Base-by-base conservation (phyloP, 257 asterid genomes). In the Solanum tarijense region DNA sequence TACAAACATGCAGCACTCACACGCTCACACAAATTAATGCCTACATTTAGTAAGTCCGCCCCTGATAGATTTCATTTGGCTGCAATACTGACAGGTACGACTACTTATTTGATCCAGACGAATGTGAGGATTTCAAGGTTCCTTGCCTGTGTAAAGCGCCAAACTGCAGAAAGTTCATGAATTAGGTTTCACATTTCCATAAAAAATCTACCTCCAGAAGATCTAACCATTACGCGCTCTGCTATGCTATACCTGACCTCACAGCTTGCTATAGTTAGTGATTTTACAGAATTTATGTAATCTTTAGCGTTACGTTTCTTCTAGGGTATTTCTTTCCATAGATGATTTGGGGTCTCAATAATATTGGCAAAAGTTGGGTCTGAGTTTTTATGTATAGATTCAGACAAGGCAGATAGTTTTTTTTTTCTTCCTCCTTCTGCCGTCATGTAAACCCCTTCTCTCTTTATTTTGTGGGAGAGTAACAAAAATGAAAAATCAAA, bases 41-140 rank as follows among this genome's bases (percentile, higher is more conserved):
- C 85, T 81, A 18, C 35, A 81, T 29, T 81, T 29, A 9, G 85
- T 7, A 81, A 48, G 68, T 82, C 43, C 6, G 43, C 12, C 43
- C 43, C 31, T 82, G 71, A 82, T 46, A 14, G 16, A 58, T 55
- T 65, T 76, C 43, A 35, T 79, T n/a, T 58, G 29, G 69, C 85
- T 81, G 88, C 79, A 69, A 79, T 81, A 35, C 58, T 88, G 79
- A 89, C 99, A 97, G 99, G 95, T 97, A 94, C 27, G 99, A 96
- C 92, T 97, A 97, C 92, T 90, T 96, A 90, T 96, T 97, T 88
- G 99, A 96, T 87, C 98, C 98, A 0, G 98, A 97, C 74, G 99
- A 97, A 89, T 90, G 94, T 5, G 99, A 97, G 7, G 98, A 96
- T 81, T 91, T 90, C 91, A 96, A 92, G 92, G 98, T 96, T 74